These are phyloP conservation scores for Talaromyces atroroseus DNA, from an alignment of 2,329 filamentous ascomycete species.

Conservation along the genomic window DNA sequence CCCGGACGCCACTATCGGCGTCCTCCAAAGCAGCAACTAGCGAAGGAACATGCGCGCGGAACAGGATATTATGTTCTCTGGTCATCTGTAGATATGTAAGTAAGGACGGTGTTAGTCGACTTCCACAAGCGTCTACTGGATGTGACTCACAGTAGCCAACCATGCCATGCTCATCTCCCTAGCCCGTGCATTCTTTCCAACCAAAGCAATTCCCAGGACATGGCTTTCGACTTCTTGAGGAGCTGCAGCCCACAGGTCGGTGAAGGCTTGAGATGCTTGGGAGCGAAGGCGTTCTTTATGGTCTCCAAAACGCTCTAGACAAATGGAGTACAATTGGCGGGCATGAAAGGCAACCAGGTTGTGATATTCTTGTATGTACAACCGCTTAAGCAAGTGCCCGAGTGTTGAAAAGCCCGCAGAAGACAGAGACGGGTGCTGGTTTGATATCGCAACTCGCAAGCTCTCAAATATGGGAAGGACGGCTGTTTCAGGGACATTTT, in stretches of 20 bases:
- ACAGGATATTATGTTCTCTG: constrained; percentile 69
- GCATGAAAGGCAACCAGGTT: constrained; percentile 64
- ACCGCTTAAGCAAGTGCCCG: constrained; percentile 77
- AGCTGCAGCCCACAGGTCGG: constrained; percentile 67
- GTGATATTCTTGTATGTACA: constrained; percentile 78
- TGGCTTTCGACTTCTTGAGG: constrained; percentile 71
- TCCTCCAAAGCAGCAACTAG: constrained; percentile 87
- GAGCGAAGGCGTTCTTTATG: constrained; percentile 77
- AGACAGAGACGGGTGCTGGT: constrained; percentile 70
- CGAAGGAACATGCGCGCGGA: constrained; percentile 73
- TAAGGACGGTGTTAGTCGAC: neutral
- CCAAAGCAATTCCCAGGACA: constrained; percentile 71
- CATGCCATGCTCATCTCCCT: constrained; percentile 83
- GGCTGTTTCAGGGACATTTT: constrained; percentile 71
- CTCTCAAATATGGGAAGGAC: constrained; percentile 75
- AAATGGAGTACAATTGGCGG: constrained; percentile 63
- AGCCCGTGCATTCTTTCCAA: constrained; percentile 72
- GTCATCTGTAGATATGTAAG: constrained; percentile 58
- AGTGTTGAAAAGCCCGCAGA: constrained; percentile 83
- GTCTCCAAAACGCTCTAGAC: constrained; percentile 82
- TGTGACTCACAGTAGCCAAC: constrained; percentile 62
- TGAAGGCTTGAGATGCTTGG: constrained; percentile 68
- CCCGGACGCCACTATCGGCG: constrained; percentile 79
- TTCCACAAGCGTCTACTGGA: neutral
- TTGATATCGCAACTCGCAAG: constrained; percentile 66